Evolutionary conservation across 108 stramenopile species (phyloP), one percentile per base, ranked within the genome.

Genomic region (Cyclostephanos tholiformis): DNA sequence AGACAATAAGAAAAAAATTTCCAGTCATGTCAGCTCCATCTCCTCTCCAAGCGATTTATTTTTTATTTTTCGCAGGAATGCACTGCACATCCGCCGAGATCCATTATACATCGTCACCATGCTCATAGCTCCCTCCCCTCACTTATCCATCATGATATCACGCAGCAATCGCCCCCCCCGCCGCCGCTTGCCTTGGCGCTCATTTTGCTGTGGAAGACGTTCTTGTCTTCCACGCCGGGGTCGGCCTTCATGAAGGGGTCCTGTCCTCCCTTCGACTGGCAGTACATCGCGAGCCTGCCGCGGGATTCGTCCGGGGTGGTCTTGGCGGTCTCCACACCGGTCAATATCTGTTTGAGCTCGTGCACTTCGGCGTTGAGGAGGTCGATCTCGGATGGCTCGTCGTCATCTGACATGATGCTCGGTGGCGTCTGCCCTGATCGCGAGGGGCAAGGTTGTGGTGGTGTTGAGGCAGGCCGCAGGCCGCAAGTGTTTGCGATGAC

Each of bases 241-340:
- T 69, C 68, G 48, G 68, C 53, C 68, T 41, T 69, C 55, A 69
- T 39, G 55, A 69, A 69, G 3, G 12, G 20, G 57, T 69, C 68
- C 19, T 55, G 38, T 22, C 55, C 56, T 7, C 68, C 68, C 43
- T 56, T 57, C 13, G 23, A 41, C 41, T 69, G 55, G n/a, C 36
- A 36, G 43, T 69, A 57, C n/a, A 39, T 57, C 25, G 41, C 41
- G 13, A 69, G 50, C 52, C 58, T 55, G 39, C 16, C 36, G 14
- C 55, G 30, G 39, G 56, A 53, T 25, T 69, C 68, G 35, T 69
- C 68, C 4, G 68, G 68, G 10, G 68, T 57, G 39, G 23, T 23
- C 17, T 55, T n/a, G 14, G 56, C 38, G 39, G 55, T 43, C 57
- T 69, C 41, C 0, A 69, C 68, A 0, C 68, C 68, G 55, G 38